These are phyloP conservation scores for Backusella psychrophila DNA, from an alignment of 192 early-diverging fungal genomes.

Conservation along the genomic window DNA sequence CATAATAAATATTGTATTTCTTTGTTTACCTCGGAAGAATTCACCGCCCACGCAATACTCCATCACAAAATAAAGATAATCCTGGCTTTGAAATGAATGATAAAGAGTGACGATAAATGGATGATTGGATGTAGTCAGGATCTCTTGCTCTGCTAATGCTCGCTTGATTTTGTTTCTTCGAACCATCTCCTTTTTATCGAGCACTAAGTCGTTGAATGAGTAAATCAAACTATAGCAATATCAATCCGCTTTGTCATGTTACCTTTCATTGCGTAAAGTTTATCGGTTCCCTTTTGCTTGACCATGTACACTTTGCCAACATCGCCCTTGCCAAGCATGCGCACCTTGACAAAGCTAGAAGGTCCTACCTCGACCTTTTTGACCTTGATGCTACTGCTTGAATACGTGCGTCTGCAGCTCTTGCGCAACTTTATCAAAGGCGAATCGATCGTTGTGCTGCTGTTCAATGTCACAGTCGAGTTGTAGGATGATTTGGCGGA, in stretches of 20 bases:
- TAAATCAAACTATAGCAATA: background rate
- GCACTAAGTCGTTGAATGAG: background rate
- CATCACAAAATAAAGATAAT: slow-evolving; percentile 85
- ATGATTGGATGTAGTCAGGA: slow-evolving; percentile 77
- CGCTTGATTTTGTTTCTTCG: slow-evolving; percentile 98
- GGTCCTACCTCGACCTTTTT: slow-evolving; percentile 84
- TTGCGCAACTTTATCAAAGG: background rate
- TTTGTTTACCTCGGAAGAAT: slow-evolving; percentile 68
- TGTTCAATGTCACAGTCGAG: background rate
- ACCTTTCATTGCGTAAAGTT: slow-evolving; percentile 97
- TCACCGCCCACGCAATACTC: slow-evolving; percentile 90
- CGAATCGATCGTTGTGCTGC: background rate
- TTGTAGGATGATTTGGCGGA: background rate
- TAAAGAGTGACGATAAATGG: slow-evolving; percentile 89
- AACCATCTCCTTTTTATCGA: slow-evolving; percentile 76
- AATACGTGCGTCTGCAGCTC: slow-evolving; percentile 72
- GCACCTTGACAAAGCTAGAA: slow-evolving; percentile 86
- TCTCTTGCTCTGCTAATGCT: slow-evolving; percentile 91
- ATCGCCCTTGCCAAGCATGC: slow-evolving; percentile 94
- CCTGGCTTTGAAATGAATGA: slow-evolving; percentile 85
- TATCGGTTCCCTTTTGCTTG: slow-evolving; percentile 75
- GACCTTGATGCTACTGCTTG: slow-evolving; percentile 79
- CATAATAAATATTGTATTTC: no score
- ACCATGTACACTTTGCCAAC: slow-evolving; percentile 98
- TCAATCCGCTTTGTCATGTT: slow-evolving; percentile 15